phyloP scores from a whole-genome alignment of 345 rosid species.

The Salix udensis region DNA sequence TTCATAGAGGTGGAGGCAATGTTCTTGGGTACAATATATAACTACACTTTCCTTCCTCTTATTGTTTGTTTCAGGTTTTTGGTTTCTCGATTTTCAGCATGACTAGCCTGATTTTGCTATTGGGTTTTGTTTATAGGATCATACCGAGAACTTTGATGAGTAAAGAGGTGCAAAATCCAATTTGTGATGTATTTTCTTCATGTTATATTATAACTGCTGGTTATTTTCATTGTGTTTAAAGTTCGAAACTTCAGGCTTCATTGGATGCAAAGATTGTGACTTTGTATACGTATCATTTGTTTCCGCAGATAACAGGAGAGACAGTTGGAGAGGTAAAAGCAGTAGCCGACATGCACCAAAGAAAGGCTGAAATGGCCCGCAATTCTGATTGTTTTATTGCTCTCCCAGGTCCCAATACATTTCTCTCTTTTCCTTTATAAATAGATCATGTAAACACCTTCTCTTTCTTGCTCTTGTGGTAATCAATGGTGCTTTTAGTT shows the following conservation, averaged over 20 bases:
- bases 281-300: background rate
- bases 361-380: slow-evolving; percentile 96
- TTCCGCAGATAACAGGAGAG: slow-evolving; percentile 62
- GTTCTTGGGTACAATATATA: slow-evolving; percentile 67
- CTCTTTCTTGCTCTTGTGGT: background rate
- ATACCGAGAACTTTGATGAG: slow-evolving; percentile 51
- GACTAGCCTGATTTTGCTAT: background rate
- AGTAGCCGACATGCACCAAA: slow-evolving; percentile 94
- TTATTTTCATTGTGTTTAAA: background rate
- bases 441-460: background rate
- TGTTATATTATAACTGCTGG: background rate
- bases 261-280: background rate
- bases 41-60: background rate
- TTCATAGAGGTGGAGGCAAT: slow-evolving; percentile 72
- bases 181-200: background rate
- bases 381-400: slow-evolving; percentile 95
- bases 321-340: slow-evolving; percentile 82
- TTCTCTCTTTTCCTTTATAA: background rate
- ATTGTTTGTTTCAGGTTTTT: background rate
- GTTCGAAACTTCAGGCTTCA: background rate
- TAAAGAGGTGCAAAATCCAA: slow-evolving; percentile 35
- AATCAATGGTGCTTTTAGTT: background rate
- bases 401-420: slow-evolving; percentile 61
- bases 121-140: slow-evolving; percentile 29
- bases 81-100: background rate